Percentiles rank a stretch among this genome's conserved stretches.
Evolutionary conservation across 2,329 filamentous ascomycete genomes (phyloP).

Genomic region (Colletotrichum orbiculare): DNA sequence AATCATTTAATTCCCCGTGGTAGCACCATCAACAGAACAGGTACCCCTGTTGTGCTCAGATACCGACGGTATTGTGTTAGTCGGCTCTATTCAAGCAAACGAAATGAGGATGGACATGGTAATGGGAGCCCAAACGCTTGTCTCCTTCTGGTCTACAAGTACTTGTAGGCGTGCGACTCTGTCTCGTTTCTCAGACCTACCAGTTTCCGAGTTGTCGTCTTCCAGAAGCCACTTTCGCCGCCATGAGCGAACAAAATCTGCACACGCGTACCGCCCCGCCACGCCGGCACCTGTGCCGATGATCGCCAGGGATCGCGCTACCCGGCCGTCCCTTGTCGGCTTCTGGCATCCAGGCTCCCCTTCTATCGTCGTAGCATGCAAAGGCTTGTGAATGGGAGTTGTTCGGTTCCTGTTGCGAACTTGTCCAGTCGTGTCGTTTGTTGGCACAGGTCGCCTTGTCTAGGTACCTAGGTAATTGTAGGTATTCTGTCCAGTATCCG

Average conservation of each 20-base stretch:
- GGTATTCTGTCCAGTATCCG: no score
- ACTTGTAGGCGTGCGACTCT: background rate
- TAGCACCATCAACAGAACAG: background rate
- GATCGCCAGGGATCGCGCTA: conserved; percentile 27
- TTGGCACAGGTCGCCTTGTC: no score
- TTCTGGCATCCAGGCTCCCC: no score
- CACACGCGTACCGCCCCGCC: conserved; percentile 30
- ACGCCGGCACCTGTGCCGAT: conserved; percentile 30
- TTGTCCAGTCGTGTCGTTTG: no score
- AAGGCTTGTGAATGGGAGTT: no score
- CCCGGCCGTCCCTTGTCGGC: conserved; percentile 12
- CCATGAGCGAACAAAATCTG: conserved; percentile 2
- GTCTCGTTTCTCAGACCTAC: conserved; percentile 3
- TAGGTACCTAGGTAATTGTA: no score
- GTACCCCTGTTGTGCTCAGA: background rate
- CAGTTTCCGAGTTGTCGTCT: background rate
- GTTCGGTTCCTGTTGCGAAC: no score
- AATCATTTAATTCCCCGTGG: conserved; percentile 17
- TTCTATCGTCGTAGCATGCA: no score
- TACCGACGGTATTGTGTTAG: no score
- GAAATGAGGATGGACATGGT: conserved; percentile 30
- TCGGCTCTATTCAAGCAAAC: conserved; percentile 11
- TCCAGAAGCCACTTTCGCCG: conserved; percentile 8
- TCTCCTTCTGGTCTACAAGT: background rate
- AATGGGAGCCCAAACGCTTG: conserved; percentile 17